Evolutionary conservation across 257 asterid species (phyloP), one percentile per base, ranked within the genome.

Genomic region (Parsonsia alboflavescens): DNA sequence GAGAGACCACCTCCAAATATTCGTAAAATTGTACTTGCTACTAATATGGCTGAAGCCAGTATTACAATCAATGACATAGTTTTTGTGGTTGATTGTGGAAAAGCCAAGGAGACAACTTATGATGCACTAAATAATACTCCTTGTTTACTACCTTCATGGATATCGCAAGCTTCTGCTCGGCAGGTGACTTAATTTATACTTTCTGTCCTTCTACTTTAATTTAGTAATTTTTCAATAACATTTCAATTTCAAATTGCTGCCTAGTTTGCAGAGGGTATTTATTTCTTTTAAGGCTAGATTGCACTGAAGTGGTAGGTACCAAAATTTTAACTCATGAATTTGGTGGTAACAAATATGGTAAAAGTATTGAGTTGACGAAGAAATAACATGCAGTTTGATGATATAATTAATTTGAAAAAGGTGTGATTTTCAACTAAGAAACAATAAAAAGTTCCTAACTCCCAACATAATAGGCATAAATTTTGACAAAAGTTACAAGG

Each of bases 21-120:
- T 69, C 99, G 98, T 81, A 94, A 92, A 83, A 88, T 94, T 68
- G 85, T 94, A 73, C 97, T 94, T 78, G 98, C 99, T 72, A 94
- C 99, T 19, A 94, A 94, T 83, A 94, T 94, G 99, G 99, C 99
- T 1, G 99, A 94, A 88, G 99, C 99, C 73, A 94, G 99, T 89
- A 94, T 94, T 82, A 94, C 99, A 58, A 94, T 94, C 77, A 94
- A 94, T 77, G 99, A 94, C 77, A 68, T 94, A 26, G 99, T 92
- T 54, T 94, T 89, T 84, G 99, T 94, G 82, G 93, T 94, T 54
- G 99, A 94, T 82, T 94, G 99, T 80, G 99, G 99, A 73, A 94
- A 94, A 88, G 98, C 99, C 48, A 94, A 94, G 88, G 99, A 94
- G 87, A 94, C 99, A 12, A 87, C 97, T 65, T 94, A 94, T 75